Conservation (phyloP, 73 alveolate genomes). For the Stentor coeruleus region DNA sequence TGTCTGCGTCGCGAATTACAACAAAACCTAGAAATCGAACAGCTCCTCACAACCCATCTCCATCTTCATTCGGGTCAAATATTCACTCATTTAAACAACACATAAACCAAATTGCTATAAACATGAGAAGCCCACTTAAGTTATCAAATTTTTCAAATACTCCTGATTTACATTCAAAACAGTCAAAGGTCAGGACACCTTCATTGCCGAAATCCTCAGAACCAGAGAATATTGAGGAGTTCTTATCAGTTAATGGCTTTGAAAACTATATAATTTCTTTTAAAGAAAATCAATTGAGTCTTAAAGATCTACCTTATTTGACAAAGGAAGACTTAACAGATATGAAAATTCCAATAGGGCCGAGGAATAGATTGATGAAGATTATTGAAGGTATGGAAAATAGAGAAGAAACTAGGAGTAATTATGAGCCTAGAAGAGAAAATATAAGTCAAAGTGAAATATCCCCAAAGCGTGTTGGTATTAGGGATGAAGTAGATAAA, state of each 20-base stretch:
- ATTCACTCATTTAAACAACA: neutral
- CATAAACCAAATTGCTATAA: neutral
- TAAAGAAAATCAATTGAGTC: slow-evolving; percentile 34
- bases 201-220: neutral
- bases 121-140: neutral
- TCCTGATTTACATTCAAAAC: neutral
- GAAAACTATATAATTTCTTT: neutral
- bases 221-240: neutral
- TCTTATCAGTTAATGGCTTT: neutral
- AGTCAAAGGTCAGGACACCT: neutral
- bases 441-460: neutral
- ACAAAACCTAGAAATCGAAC: neutral
- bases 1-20: neutral
- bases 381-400: slow-evolving; percentile 29
- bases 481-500: neutral
- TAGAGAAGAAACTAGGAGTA: neutral
- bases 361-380: slow-evolving; percentile 55
- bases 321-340: slow-evolving; percentile 55
- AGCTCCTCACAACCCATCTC: neutral
- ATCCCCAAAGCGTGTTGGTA: neutral
- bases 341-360: slow-evolving; percentile 66
- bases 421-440: neutral
- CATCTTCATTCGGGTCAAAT: neutral
- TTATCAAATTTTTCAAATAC: neutral
- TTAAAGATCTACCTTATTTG: slow-evolving; percentile 43